A percentile compares a stretch with the other conserved stretches of the same genome.
Evolutionary conservation across 2,329 filamentous ascomycete genomes (phyloP).

Genomic region (Aspergillus novofumigatus): DNA sequence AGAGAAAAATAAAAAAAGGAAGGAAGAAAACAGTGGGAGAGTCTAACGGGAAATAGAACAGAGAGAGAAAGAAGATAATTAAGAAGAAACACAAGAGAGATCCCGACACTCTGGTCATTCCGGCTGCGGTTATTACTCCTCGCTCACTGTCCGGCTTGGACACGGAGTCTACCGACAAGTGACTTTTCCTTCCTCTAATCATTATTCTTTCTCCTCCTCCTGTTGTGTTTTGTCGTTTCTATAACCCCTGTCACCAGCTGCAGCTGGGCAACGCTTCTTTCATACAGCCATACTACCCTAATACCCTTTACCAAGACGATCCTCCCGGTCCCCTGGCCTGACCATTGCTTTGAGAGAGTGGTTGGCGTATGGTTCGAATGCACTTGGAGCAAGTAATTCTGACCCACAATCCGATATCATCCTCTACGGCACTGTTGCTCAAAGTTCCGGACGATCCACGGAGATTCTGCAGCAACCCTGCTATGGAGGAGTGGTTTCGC

Average conservation of each 20-base stretch:
- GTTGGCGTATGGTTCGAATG: slow-evolving; percentile 4
- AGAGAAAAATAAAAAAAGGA: background rate
- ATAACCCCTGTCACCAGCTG: slow-evolving; percentile 7
- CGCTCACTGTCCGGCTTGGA: slow-evolving; percentile 8
- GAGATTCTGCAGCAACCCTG: slow-evolving; percentile 25
- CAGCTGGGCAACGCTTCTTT: slow-evolving; percentile 5
- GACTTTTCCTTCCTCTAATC: slow-evolving; percentile 8
- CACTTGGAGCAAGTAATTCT: slow-evolving; percentile 1
- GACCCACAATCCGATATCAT: slow-evolving; percentile 6
- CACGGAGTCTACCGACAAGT: slow-evolving; percentile 15
- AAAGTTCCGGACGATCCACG: slow-evolving; percentile 20
- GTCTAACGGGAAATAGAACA: background rate
- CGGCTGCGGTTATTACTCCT: slow-evolving; percentile 1
- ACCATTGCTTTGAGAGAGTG: slow-evolving; percentile 6
- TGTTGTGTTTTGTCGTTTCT: background rate
- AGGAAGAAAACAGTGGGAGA: background rate
- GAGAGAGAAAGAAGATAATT: slow-evolving; percentile 2
- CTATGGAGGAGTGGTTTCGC: slow-evolving; percentile 24
- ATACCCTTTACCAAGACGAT: background rate
- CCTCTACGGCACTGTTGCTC: slow-evolving; percentile 12
- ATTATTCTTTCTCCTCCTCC: slow-evolving; percentile 7
- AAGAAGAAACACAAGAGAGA: background rate
- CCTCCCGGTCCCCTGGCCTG: background rate
- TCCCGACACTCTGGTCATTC: slow-evolving; percentile 8
- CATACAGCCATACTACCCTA: background rate